phyloP scores from a whole-genome alignment of 495 filamentous ascomycete species.

The Penicillium pancosmium region DNA sequence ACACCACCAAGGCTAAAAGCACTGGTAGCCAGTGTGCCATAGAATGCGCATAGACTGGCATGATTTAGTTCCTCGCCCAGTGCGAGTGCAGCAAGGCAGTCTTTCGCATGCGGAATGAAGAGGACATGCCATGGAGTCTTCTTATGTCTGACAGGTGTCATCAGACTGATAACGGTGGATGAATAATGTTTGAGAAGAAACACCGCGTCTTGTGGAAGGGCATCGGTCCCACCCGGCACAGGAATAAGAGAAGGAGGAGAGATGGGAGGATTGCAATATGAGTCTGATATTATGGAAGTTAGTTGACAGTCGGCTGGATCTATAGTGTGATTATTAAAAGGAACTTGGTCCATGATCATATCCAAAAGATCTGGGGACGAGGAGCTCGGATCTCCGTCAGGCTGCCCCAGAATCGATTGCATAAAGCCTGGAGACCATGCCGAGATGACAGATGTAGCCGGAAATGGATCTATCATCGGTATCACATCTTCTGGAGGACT shows the following conservation, averaged over 20 bases:
- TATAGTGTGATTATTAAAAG: background rate
- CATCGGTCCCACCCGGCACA: conserved; percentile 2
- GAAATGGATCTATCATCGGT: background rate
- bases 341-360: conserved; percentile 6
- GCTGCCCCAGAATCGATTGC: conserved; percentile 18
- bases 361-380: conserved; percentile 13
- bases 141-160: conserved; percentile 23
- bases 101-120: conserved; percentile 28
- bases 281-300: conserved; percentile 5
- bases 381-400: conserved; percentile 7
- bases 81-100: conserved; percentile 25
- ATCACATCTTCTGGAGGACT: conserved; percentile 12
- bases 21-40: conserved; percentile 27
- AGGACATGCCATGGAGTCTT: conserved; percentile 32
- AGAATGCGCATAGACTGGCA: conserved; percentile 26
- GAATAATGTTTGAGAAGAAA: conserved; percentile 27
- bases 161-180: conserved; percentile 24
- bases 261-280: conserved; percentile 6
- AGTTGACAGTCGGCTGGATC: conserved; percentile 3
- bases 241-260: conserved; percentile 7
- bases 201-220: conserved; percentile 24
- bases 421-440: conserved; percentile 18
- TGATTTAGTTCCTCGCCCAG: conserved; percentile 24
- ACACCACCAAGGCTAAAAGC: conserved; percentile 26
- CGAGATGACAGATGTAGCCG: background rate